These are phyloP conservation scores for Sphagnum contortum DNA, from an alignment of 225 moss, liverwort and hornwort genomes.

Conservation along the genomic window DNA sequence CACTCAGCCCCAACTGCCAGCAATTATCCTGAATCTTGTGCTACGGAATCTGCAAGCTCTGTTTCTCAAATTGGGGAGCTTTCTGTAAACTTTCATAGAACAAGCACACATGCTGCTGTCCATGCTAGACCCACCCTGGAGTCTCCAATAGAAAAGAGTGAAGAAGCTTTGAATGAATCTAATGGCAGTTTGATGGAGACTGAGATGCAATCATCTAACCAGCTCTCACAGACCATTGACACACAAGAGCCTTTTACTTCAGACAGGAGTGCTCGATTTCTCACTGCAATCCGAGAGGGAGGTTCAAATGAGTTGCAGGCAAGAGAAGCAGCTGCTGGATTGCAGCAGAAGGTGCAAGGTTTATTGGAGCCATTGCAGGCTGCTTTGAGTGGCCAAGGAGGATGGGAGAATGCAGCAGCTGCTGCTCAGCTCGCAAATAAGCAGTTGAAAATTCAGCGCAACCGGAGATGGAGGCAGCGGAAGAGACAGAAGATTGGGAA, in stretches of 20 bases:
- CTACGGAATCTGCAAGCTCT: too few relatives aligned
- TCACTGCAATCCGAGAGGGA: constrained; percentile 20
- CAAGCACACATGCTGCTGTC: too few relatives aligned
- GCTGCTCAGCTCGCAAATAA: constrained; percentile 51
- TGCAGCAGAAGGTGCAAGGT: constrained; percentile 40
- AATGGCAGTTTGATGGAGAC: too few relatives aligned
- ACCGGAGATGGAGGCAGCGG: constrained; percentile 80
- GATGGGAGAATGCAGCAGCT: constrained; percentile 38
- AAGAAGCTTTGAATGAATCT: constrained; percentile 4
- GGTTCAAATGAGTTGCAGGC: constrained; percentile 25
- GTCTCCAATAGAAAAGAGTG: constrained; percentile 4
- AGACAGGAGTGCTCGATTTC: constrained; percentile 15
- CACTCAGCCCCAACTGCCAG: background rate
- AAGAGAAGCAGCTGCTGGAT: constrained; percentile 46
- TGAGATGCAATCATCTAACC: too few relatives aligned
- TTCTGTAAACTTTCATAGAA: too few relatives aligned
- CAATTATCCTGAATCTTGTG: background rate
- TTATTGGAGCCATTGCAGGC: constrained; percentile 63
- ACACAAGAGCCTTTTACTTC: too few relatives aligned
- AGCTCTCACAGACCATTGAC: background rate
- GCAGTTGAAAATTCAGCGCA: constrained; percentile 60
- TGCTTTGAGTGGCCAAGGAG: constrained; percentile 52
- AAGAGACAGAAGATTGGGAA: constrained; percentile 69
- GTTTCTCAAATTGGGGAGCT: too few relatives aligned
- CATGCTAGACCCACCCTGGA: constrained; percentile 9